A percentile compares a stretch with the other conserved stretches of the same genome.
These are phyloP conservation scores for Candida oleophila DNA, from an alignment of 805 yeast species.

Conservation along the genomic window DNA sequence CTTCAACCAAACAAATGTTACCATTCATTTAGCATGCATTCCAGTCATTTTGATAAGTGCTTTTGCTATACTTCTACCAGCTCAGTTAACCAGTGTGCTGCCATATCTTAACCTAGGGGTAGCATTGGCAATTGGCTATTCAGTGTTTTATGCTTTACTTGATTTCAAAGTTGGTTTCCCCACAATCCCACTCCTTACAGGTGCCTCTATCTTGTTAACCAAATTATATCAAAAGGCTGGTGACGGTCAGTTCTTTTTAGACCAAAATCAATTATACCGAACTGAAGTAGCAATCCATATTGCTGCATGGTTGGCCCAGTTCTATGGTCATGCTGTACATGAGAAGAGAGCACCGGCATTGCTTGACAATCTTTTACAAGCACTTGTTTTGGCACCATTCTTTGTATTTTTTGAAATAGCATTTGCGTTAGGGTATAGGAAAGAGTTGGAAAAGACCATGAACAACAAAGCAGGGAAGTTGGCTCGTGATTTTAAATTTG, in stretches of 20 bases:
- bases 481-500: slow-evolving; percentile 33
- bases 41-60: slow-evolving; percentile 70
- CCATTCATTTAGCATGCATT: slow-evolving; percentile 75
- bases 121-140: slow-evolving; percentile 45
- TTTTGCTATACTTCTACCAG: slow-evolving; percentile 36
- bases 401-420: slow-evolving; percentile 80
- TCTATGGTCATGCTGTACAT: slow-evolving; percentile 81
- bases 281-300: slow-evolving; percentile 45
- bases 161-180: slow-evolving; percentile 46
- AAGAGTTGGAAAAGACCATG: slow-evolving; percentile 50
- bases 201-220: slow-evolving; percentile 22
- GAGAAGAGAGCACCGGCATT: slow-evolving; percentile 87
- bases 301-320: slow-evolving; percentile 76
- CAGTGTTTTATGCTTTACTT: slow-evolving; percentile 56
- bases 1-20: slow-evolving; percentile 58
- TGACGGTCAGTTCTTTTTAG: slow-evolving; percentile 1
- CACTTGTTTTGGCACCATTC: slow-evolving; percentile 86
- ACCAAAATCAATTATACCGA: slow-evolving; percentile 20
- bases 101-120: slow-evolving; percentile 48
- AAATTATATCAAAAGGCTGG: slow-evolving; percentile 15
- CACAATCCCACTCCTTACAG: slow-evolving; percentile 20
- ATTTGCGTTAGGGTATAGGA: slow-evolving; percentile 63
- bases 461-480: slow-evolving; percentile 43
- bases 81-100: slow-evolving; percentile 16
- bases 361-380: slow-evolving; percentile 77